Base-by-base conservation (phyloP, 768 basidiomycete genomes). In the Stropharia rugosoannulata region DNA sequence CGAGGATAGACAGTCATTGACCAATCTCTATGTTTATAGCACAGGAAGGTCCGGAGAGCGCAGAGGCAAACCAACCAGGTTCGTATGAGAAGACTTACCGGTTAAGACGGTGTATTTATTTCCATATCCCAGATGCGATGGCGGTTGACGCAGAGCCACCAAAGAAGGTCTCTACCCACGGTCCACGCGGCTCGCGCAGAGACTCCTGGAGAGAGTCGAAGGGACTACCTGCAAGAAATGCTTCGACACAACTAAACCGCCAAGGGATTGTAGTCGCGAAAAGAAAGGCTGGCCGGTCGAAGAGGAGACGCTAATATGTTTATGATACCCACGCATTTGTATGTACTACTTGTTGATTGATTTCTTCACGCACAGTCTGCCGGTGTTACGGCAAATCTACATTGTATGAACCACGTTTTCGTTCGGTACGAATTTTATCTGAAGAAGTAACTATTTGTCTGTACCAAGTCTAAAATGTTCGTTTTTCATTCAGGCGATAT, bases 191-290 rank as follows among this genome's bases (percentile, higher is more conserved):
- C 48, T 89, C 90, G 46, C 76, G 93, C 57, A 78, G 90, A 59
- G 93, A 93, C 67, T 78, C 84, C 60, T 95, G 93, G 93, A 76
- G 92, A 66, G 73, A 73, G 54, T 87, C 92, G 19, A 95, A 93
- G 67, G 93, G 93, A 29, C 64, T 90, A 69, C 65, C 74, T 7
- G 71, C 84, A 22, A 68, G 80, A 60, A 76, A 81, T 7, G 76
- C 75, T 57, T 67, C 77, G 8, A 74, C 68, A 39, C 82, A 80
- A 35, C 80, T 86, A 78, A 90, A 89, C 64, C 79, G 85, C 37
- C 87, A 90, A 66, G 89, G 88, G 32, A 73, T 72, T 11, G 54
- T 82, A 13, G 82, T 81, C 39, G 86, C 80, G 35, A 75, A 79
- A 51, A 77, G 86, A 60, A 89, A 84, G 70, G 77, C 89, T 39